A percentile compares a stretch with the other conserved stretches of the same genome.
These are phyloP conservation scores for Candida albicans DNA, from an alignment of 1,139 yeast genomes.

Conservation along the genomic window DNA sequence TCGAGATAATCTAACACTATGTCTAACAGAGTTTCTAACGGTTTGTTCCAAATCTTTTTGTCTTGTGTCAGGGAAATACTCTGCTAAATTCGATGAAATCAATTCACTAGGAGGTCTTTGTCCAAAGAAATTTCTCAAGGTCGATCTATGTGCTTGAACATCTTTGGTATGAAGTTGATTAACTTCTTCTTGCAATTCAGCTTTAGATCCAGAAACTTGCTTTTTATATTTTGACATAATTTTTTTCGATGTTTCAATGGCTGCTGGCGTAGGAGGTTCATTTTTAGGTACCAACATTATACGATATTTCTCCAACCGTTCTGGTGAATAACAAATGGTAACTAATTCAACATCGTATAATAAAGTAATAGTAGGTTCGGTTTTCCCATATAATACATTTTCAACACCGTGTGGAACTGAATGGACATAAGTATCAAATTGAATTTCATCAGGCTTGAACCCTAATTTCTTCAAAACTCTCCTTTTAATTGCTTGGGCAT, in stretches of 20 bases:
- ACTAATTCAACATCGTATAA: slow-evolving; percentile 80
- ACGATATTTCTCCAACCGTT: slow-evolving; percentile 68
- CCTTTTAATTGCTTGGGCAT: slow-evolving; percentile 75
- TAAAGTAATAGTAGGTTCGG: slow-evolving; percentile 36
- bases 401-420: slow-evolving; percentile 13
- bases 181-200: slow-evolving; percentile 4
- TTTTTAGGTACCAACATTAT: slow-evolving; percentile 66
- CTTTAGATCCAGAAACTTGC: slow-evolving; percentile 13
- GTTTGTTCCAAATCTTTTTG: slow-evolving; percentile 75
- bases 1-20: slow-evolving; percentile 62
- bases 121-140: slow-evolving; percentile 65
- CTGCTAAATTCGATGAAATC: slow-evolving; percentile 85
- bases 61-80: slow-evolving; percentile 86
- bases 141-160: slow-evolving; percentile 18
- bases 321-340: slow-evolving; percentile 76
- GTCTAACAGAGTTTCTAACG: slow-evolving; percentile 77
- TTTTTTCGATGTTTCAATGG: slow-evolving; percentile 58
- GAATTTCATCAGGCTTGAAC: slow-evolving; percentile 36
- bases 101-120: slow-evolving; percentile 94
- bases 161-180: slow-evolving; percentile 4
- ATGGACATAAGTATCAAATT: slow-evolving; percentile 47
- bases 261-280: slow-evolving; percentile 65
- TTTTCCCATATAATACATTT: slow-evolving; percentile 8
- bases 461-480: slow-evolving; percentile 67
- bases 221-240: slow-evolving; percentile 36